Evolutionary conservation across 495 filamentous ascomycete genomes (phyloP).

Genomic region (Tuber microsphaerosporum): DNA sequence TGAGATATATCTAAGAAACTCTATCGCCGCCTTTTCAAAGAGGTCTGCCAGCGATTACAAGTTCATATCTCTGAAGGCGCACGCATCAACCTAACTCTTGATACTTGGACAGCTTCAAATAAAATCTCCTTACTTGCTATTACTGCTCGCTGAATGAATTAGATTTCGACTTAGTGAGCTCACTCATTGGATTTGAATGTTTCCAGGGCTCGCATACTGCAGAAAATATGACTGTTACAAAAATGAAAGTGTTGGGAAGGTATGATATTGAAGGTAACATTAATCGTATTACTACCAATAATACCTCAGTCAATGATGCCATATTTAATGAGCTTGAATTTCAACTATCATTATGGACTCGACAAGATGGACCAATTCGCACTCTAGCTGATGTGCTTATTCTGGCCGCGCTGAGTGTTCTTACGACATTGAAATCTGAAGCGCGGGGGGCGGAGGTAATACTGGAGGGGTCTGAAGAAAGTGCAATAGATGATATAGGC

Average conservation of each 20-base stretch:
- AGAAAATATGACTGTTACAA: constrained; percentile 1
- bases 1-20: too few relatives aligned
- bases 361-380: constrained; percentile 8
- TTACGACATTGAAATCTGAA: background rate
- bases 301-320: constrained; percentile 6
- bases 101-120: constrained; percentile 19
- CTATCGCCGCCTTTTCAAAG: too few relatives aligned
- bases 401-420: constrained; percentile 7
- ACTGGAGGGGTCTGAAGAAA: background rate
- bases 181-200: constrained; percentile 1
- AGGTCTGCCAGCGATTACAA: background rate
- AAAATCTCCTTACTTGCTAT: constrained; percentile 14
- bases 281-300: constrained; percentile 10
- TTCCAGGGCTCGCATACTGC: constrained; percentile 14
- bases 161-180: background rate
- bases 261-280: constrained; percentile 2
- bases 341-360: background rate
- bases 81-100: constrained; percentile 9
- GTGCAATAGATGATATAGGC: background rate
- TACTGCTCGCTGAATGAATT: constrained; percentile 14
- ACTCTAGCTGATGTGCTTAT: constrained; percentile 19
- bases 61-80: background rate
- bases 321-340: background rate
- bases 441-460: too few relatives aligned
- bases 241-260: background rate